These are phyloP conservation scores for Pholiota adiposa DNA, from an alignment of 1,284 basidiomycete species.

Conservation along the genomic window DNA sequence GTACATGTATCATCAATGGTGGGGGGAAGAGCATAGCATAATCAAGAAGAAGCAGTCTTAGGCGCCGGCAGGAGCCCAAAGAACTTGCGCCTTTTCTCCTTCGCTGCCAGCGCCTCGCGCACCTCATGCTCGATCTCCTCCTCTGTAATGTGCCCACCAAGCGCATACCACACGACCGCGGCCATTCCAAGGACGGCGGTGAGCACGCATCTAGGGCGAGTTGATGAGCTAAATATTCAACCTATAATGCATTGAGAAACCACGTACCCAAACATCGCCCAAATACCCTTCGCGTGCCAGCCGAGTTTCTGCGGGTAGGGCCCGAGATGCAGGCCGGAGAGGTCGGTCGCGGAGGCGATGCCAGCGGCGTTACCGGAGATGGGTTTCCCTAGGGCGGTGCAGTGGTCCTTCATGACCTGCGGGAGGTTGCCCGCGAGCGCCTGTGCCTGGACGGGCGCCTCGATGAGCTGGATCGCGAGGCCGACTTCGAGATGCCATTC, in stretches of 20 bases:
- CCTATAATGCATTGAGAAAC: background rate
- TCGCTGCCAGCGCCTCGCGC: constrained; percentile 55
- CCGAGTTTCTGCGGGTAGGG: constrained; percentile 74
- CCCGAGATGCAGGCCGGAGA: constrained; percentile 64
- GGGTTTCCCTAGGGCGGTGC: constrained; percentile 61
- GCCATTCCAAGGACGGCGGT: constrained; percentile 83
- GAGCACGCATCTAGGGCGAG: constrained; percentile 64
- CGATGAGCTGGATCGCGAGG: constrained; percentile 78
- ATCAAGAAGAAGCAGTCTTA: background rate
- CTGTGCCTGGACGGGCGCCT: constrained; percentile 72
- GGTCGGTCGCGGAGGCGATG: constrained; percentile 61
- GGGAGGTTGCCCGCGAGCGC: constrained; percentile 51
- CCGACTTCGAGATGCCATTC: constrained; percentile 85
- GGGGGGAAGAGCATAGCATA: background rate
- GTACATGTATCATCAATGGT: background rate
- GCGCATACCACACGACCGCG: constrained; percentile 83
- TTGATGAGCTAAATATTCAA: background rate
- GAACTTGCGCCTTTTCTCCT: constrained; percentile 41
- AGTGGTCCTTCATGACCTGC: constrained; percentile 69
- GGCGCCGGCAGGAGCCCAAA: constrained; percentile 20
- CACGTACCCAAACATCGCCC: constrained; percentile 76
- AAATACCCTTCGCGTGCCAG: constrained; percentile 83
- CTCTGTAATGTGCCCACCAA: constrained; percentile 69
- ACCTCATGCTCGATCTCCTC: constrained; percentile 80
- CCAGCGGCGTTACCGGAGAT: constrained; percentile 83